A percentile compares a stretch with the other conserved stretches of the same genome.
Conservation (phyloP, 2,329 filamentous ascomycete genomes). For the Exophiala oligosperma region DNA sequence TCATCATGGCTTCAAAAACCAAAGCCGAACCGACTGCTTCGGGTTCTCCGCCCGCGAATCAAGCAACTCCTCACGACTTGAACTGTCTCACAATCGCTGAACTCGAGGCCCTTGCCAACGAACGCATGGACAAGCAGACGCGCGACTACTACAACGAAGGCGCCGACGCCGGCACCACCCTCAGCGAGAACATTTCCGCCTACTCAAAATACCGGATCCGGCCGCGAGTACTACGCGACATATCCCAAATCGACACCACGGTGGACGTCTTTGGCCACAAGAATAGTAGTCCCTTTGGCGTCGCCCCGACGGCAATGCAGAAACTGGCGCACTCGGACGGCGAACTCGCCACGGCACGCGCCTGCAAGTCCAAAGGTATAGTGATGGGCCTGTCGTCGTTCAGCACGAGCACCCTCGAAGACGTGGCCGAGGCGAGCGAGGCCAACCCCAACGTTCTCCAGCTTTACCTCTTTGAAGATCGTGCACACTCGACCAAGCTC, state of each 20-base stretch:
- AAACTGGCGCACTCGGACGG: conserved; percentile 50
- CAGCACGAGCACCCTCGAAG: conserved; percentile 43
- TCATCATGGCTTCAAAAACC: background rate
- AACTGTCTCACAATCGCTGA: conserved; percentile 46
- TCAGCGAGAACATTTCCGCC: conserved; percentile 28
- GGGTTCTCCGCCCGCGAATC: background rate
- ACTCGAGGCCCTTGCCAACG: conserved; percentile 39
- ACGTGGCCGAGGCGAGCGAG: conserved; percentile 42
- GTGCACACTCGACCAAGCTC: conserved; percentile 39
- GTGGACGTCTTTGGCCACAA: conserved; percentile 44
- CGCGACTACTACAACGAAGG: conserved; percentile 56
- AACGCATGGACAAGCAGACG: conserved; percentile 31
- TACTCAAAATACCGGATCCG: conserved; percentile 39
- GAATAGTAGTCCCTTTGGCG: conserved; percentile 49
- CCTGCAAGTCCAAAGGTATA: conserved; percentile 40
- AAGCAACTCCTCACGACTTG: conserved; percentile 34
- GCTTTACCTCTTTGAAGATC: conserved; percentile 52
- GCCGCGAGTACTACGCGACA: conserved; percentile 41
- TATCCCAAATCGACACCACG: conserved; percentile 38
- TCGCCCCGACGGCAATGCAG: conserved; percentile 54
- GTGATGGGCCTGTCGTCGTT: conserved; percentile 48
- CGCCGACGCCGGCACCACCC: conserved; percentile 38
- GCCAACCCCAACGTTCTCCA: conserved; percentile 45
- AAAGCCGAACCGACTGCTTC: background rate
- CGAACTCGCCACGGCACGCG: conserved; percentile 48